phyloP scores from a whole-genome alignment of 2,329 filamentous ascomycete genomes.

The Fusarium humuli region DNA sequence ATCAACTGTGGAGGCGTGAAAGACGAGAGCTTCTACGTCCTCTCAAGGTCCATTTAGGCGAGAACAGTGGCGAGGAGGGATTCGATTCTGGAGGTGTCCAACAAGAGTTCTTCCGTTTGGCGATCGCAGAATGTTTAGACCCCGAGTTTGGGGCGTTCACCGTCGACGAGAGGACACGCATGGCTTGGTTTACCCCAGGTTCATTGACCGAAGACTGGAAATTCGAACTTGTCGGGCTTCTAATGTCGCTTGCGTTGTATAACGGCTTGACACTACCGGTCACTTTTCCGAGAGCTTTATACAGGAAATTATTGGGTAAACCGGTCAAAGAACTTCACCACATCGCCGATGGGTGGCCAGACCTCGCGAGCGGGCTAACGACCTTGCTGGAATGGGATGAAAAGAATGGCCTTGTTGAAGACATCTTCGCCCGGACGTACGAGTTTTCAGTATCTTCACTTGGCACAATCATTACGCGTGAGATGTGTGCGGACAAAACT shows the following conservation, averaged over 20 bases:
- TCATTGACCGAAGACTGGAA: slow-evolving; percentile 88
- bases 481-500: slow-evolving; percentile 61
- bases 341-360: slow-evolving; percentile 89
- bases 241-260: slow-evolving; percentile 91
- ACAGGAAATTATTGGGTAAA: slow-evolving; percentile 79
- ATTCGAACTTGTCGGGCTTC: slow-evolving; percentile 86
- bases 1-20: slow-evolving; percentile 91
- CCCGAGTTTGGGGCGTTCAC: slow-evolving; percentile 85
- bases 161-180: slow-evolving; percentile 77
- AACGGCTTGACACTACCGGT: slow-evolving; percentile 93
- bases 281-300: slow-evolving; percentile 87
- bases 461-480: slow-evolving; percentile 66
- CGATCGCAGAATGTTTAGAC: slow-evolving; percentile 82
- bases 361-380: slow-evolving; percentile 79
- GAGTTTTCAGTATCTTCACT: slow-evolving; percentile 78
- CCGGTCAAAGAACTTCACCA: slow-evolving; percentile 77
- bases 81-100: slow-evolving; percentile 95
- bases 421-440: slow-evolving; percentile 86
- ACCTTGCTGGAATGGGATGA: slow-evolving; percentile 81
- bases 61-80: slow-evolving; percentile 85
- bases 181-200: slow-evolving; percentile 89
- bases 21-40: slow-evolving; percentile 84
- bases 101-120: slow-evolving; percentile 92
- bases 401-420: slow-evolving; percentile 78
- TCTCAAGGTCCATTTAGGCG: slow-evolving; percentile 87